Conservation (phyloP, 1,284 basidiomycete species). For the Malassezia sp. region DNA sequence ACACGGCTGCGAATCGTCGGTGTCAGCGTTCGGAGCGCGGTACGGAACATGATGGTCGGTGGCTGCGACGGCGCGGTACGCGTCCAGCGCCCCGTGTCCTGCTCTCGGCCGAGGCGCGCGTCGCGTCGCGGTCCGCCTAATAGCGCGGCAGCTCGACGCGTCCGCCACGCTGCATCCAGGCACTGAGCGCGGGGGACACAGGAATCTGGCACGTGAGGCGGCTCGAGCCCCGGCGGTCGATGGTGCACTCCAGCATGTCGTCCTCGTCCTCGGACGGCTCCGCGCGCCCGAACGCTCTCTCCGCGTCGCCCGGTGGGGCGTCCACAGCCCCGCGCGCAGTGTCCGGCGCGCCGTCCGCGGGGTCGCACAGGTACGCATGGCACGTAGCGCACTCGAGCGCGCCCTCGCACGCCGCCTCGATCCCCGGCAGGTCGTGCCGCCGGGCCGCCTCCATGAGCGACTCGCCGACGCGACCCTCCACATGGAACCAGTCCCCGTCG, state of each 20-base stretch:
- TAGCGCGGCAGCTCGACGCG: conserved; percentile 19
- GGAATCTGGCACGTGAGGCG: conserved; percentile 24
- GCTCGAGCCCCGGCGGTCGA: conserved; percentile 11
- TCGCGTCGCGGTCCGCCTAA: neutral
- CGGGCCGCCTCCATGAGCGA: conserved; percentile 38
- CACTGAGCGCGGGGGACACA: conserved; percentile 13
- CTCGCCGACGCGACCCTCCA: conserved; percentile 36
- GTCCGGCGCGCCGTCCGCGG: conserved; percentile 13
- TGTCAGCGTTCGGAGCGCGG: conserved; percentile 1
- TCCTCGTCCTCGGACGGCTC: conserved; percentile 20
- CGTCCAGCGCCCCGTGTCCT: too few relatives aligned
- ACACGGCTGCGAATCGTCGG: conserved; percentile 7
- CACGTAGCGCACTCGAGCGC: conserved; percentile 41
- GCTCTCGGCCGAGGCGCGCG: conserved; percentile 7
- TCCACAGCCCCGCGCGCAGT: conserved; percentile 4
- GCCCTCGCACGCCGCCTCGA: conserved; percentile 44
- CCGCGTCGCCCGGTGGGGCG: neutral
- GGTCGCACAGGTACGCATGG: conserved; percentile 24
- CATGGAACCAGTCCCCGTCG: conserved; percentile 22
- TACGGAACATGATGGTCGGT: conserved; percentile 13
- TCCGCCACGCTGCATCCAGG: conserved; percentile 20
- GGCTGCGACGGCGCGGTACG: neutral
- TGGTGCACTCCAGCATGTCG: conserved; percentile 31
- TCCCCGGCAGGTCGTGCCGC: conserved; percentile 29
- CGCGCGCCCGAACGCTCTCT: neutral